A percentile compares a stretch with the other conserved stretches of the same genome.
phyloP scores from a whole-genome alignment of 129 eudicot genomes.

The Pittosporum tobira region DNA sequence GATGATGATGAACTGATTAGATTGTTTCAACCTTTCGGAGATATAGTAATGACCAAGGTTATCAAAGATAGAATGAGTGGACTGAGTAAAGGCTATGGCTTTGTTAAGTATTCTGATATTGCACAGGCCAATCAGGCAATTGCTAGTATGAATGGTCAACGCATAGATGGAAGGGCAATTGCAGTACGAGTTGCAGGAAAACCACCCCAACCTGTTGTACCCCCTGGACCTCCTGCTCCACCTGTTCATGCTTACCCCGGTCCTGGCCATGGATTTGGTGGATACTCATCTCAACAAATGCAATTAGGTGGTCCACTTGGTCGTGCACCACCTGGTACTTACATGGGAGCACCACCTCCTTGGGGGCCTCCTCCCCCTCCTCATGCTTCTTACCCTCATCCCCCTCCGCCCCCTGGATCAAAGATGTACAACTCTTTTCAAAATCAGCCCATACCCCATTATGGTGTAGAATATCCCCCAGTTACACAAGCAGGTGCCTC shows the following conservation, averaged over 20 bases:
- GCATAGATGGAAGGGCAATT: slow-evolving; percentile 75
- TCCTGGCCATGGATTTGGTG: slow-evolving; percentile 37
- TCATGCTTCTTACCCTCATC: slow-evolving; percentile 52
- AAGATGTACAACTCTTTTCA: slow-evolving; percentile 42
- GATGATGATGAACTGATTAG: slow-evolving; percentile 75
- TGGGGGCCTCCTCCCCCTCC: slow-evolving; percentile 79
- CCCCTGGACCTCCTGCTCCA: slow-evolving; percentile 75
- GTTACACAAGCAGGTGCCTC: slow-evolving; percentile 19
- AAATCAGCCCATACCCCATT: slow-evolving; percentile 45
- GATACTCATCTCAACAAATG: slow-evolving; percentile 73
- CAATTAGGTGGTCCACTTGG: slow-evolving; percentile 66
- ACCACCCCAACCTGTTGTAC: slow-evolving; percentile 75
- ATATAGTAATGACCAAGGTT: slow-evolving; percentile 91
- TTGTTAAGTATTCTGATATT: slow-evolving; percentile 71
- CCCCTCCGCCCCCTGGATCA: slow-evolving; percentile 57
- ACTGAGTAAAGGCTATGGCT: slow-evolving; percentile 84
- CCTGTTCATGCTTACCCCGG: slow-evolving; percentile 46
- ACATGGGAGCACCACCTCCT: slow-evolving; percentile 55
- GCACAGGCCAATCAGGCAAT: slow-evolving; percentile 73
- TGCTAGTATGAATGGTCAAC: slow-evolving; percentile 80
- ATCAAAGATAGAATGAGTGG: slow-evolving; percentile 69
- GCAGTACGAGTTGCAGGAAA: slow-evolving; percentile 96
- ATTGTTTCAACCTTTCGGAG: slow-evolving; percentile 72
- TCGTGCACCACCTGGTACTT: slow-evolving; percentile 52
- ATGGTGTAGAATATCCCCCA: slow-evolving; percentile 59